Evolutionary conservation across 176 grass and related monocot genomes (phyloP), one percentile per base, ranked within the genome.

Genomic region (Stipa capillata): DNA sequence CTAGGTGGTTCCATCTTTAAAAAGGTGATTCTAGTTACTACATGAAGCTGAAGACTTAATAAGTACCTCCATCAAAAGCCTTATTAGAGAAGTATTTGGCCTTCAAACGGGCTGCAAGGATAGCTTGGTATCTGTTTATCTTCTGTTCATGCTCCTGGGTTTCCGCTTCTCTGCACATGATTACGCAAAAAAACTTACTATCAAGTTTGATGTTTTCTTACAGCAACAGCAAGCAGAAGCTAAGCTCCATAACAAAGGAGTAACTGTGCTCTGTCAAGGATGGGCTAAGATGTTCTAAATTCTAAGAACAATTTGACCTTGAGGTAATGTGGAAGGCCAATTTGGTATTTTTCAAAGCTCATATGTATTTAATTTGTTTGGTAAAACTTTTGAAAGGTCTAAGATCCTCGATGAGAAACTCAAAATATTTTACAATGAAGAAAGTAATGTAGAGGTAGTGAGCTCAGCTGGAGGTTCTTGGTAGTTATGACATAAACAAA

Each of bases 71-170:
- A 2, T 89, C 77, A 36, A 87, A 91, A 74, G 82, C 67, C 59
- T 91, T 94, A 79, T 88, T 83, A 54, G 88, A 91, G 74, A 94
- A 94, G 63, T 88, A 91, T 41, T 94, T 94, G 20, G 85, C 78
- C 73, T 88, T 94, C 60, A 94, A 59, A 55, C 86, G 64, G 35
- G 85, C 82, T 75, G 85, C 85, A 47, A 88, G 86, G 42, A 88
- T 87, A 73, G 81, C 68, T 83, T 83, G 78, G 50, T 94, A 85
- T 83, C 45, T 81, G 17, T 77, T 81, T 66, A 89, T 76, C 63
- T 85, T 89, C 53, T 85, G 71, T 72, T 48, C 87, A 81, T 85
- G 87, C 71, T 81, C 71, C 73, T 85, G 70, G 28, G 47, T 56
- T 77, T 63, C 82, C 61, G 45, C n/a, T 85, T 89, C 63, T 45